Evolutionary conservation across 768 basidiomycete species (phyloP), one percentile per base, ranked within the genome.

Genomic region (Russula sp.): DNA sequence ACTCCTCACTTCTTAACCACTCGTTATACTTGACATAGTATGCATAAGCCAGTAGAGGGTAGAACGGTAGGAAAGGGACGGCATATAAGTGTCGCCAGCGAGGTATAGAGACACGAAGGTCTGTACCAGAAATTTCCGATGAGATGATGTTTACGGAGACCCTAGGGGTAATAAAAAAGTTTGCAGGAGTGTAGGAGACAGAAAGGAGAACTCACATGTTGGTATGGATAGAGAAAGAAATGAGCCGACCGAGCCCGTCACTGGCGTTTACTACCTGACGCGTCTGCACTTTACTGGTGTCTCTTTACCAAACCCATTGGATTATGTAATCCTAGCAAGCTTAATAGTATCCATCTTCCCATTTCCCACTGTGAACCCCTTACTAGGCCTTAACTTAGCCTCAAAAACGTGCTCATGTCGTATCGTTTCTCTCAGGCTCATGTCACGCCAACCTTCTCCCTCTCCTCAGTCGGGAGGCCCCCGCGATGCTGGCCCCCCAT

Each of bases 1-100:
- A 98, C 73, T 98, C 96, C 75, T 96, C 94, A 61, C 90, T 91
- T 70, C 87, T 82, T 59, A 98, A 77, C 89, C 91, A 97, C 65
- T 86, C 77, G 70, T 96, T 91, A 74, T 98, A 97, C 74, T 83
- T 87, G 75, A 94, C 74, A 70, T 88, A 91, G 79, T 98, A 98
- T 22, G 94, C 88, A 73, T 96, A 97, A 31, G 89, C 90, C 35
- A 91, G 81, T 35, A 94, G 72, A 0, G 91, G 91, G 66, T 93
- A 94, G 54, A 93, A 77, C 1, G 81, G 82, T n/a, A 93, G 79
- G 70, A 91, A 91, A 0, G 91, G 91, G 18, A 85, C 61, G 6
- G 85, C 81, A 71, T 94, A 94, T 59, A 92, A 73, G 70, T 91
- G 86, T 45, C 77, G 80, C 69, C 84, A 82, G 80, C 83, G 81